Conservation (phyloP, 169 alveolate species). For the Eimeria sp. region DNA sequence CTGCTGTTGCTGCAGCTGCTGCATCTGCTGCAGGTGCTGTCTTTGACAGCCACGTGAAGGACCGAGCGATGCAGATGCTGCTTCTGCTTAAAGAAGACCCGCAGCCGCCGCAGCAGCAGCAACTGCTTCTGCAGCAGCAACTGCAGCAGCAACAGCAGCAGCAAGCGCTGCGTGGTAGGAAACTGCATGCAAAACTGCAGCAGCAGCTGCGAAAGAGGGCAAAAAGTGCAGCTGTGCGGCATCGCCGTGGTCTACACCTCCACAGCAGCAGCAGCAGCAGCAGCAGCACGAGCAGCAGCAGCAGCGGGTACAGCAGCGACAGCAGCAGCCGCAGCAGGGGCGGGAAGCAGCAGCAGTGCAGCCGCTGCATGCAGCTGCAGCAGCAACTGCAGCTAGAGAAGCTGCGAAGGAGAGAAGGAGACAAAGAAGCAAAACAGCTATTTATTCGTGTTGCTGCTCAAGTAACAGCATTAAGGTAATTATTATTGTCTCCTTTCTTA, state of each 20-base stretch:
- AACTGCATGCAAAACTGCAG: background rate
- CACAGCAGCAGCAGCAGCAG: no score
- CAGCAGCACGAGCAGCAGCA: conserved; percentile 33
- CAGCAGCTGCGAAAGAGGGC: background rate
- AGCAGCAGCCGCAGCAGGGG: conserved; percentile 45
- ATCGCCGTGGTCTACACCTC: no score
- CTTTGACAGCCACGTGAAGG: conserved; percentile 27
- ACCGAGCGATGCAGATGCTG: conserved; percentile 25
- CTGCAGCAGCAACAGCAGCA: conserved; percentile 4
- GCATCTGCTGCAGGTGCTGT: conserved; percentile 47
- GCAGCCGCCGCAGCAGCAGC: conserved; percentile 27
- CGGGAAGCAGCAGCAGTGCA: background rate
- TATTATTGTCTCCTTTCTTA: background rate
- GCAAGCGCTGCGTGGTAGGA: background rate
- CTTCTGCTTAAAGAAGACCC: conserved; percentile 1
- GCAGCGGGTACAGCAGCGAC: conserved; percentile 27
- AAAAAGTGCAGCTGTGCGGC: background rate
- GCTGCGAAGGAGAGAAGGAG: conserved; percentile 22
- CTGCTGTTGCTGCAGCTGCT: conserved; percentile 54
- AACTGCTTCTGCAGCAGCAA: background rate
- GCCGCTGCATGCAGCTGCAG: conserved; percentile 21
- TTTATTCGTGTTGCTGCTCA: conserved; percentile 24
- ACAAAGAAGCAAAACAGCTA: conserved; percentile 26
- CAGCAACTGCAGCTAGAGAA: conserved; percentile 13
- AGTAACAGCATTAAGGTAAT: background rate